Evolutionary conservation across 805 yeast species (phyloP), one percentile per base, ranked within the genome.

Genomic region (Wickerhamomyces canadensis): DNA sequence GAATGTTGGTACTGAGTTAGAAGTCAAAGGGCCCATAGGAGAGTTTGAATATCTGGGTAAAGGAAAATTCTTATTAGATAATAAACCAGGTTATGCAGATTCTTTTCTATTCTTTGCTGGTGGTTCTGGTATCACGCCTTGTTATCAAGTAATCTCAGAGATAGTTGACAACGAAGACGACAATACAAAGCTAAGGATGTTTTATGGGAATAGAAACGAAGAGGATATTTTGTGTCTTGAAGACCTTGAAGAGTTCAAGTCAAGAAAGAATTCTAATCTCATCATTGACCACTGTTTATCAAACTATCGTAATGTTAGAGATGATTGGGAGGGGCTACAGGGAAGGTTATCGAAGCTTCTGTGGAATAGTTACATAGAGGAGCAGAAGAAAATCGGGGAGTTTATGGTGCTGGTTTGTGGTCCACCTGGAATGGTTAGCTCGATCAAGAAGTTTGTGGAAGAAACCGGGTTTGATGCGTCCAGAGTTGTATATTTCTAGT

Each of bases 101-200:
- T 43, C 53, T 3, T 48, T 74, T 48, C 53, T 70, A 21, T 70
- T 83, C 65, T 65, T 83, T 49, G 89, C 87, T 3, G 93, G 89
- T 47, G 93, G 93, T 18, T 76, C 88, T 0, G 93, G 96, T 32
- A 80, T 88, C 42, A 85, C 96, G 5, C 95, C 96, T 27, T 78
- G 85, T 64, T 70, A 82, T 54, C 93, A 86, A 60, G 80, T 87
- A 13, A 66, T 83, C 37, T 78, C 84, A 37, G 72, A 73, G 38
- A 68, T 81, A 32, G 73, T 80, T 45, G 80, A 85, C 18, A 73
- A 78, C 18, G 76, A 83, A 5, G 75, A 68, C 36, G 87, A 81
- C 57, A 35, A 51, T 28, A 80, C 87, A 24, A 67, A 69, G 36
- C 67, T 83, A 42, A 67, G 71, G 6, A 61, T 83, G 46, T 64